Evolutionary conservation across 2,329 filamentous ascomycete species (phyloP), one percentile per base, ranked within the genome.

Genomic region (Ceratocystis albifundus): DNA sequence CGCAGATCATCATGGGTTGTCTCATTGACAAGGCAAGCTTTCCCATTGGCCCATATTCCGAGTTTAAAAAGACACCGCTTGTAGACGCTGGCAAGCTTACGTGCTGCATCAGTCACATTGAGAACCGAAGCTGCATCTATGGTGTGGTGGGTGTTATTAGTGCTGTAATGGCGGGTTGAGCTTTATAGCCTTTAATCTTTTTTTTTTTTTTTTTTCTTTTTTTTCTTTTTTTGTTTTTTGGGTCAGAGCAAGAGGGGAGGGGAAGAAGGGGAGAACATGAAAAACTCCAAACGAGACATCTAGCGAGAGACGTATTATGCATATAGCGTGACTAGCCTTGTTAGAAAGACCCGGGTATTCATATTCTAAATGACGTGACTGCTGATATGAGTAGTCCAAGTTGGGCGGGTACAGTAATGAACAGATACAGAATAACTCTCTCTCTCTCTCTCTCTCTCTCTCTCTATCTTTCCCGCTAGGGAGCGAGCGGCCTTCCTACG

Each of bases 311-410:
- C 3, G 20, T 22, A 25, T 50, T 8, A 2, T 12, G 10, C 5
- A 22, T 22, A 32, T 8, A 32, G 32, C 32, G 32, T 7, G 32
- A 32, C 32, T 5, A 8, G 32, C 32, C 32, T 32, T 3, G 46
- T 12, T 4, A 17, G 17, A 48, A 22, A 48, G n/a, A 22, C 7
- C 46, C 5, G 46, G n/a, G n/a, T n/a, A n/a, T n/a, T n/a, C n/a
- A n/a, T n/a, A n/a, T n/a, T n/a, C n/a, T n/a, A n/a, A 50, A 50
- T 50, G 46, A n/a, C 46, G 46, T 50, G 46, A n/a, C 32, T 50
- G 17, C 6, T 3, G 46, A 15, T 46, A 32, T 32, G 32, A n/a
- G 32, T 32, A 32, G 32, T n/a, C 32, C 32, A 32, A 32, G 32
- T 8, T 32, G 32, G 32, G 32, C 32, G 32, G 32, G 8, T 32